phyloP scores from a whole-genome alignment of 495 filamentous ascomycete genomes.

The Talaromyces proteolyticus region DNA sequence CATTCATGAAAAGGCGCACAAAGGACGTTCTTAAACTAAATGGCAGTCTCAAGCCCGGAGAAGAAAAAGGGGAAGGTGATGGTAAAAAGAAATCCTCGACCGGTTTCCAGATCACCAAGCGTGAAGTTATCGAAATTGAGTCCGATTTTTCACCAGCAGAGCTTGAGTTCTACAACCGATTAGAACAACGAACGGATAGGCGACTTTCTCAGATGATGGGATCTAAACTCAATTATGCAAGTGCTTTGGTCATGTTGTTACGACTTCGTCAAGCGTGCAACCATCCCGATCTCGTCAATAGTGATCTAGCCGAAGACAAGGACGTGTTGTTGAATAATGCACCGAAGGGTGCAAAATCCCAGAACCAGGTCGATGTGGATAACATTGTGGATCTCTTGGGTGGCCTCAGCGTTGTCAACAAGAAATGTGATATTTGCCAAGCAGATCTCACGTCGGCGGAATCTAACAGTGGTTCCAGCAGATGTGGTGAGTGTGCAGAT shows the following conservation, averaged over 20 bases:
- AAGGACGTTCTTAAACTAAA: conserved; percentile 90
- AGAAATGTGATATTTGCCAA: conserved; percentile 87
- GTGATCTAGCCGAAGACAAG: conserved; percentile 75
- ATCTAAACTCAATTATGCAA: conserved; percentile 67
- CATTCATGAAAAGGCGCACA: conserved; percentile 93
- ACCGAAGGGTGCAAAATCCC: conserved; percentile 37
- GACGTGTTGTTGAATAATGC: conserved; percentile 69
- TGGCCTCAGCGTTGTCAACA: conserved; percentile 70
- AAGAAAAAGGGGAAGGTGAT: conserved; percentile 38
- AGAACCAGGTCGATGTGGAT: conserved; percentile 59
- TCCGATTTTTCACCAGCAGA: conserved; percentile 77
- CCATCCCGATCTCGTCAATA: conserved; percentile 80
- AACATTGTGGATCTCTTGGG: conserved; percentile 80
- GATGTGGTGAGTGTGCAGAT: conserved; percentile 70
- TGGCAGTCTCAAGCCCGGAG: conserved; percentile 65
- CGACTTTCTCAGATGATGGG: conserved; percentile 85
- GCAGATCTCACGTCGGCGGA: conserved; percentile 58
- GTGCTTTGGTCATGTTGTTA: conserved; percentile 81
- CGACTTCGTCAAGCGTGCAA: conserved; percentile 87
- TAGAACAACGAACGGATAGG: conserved; percentile 79
- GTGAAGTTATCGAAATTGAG: conserved; percentile 76
- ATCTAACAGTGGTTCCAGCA: conserved; percentile 48
- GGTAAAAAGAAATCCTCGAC: conserved; percentile 44
- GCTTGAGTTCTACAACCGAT: conserved; percentile 73
- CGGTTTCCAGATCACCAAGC: conserved; percentile 79